phyloP scores from a whole-genome alignment of 768 basidiomycete species.

The Leccinum barrowsii region DNA sequence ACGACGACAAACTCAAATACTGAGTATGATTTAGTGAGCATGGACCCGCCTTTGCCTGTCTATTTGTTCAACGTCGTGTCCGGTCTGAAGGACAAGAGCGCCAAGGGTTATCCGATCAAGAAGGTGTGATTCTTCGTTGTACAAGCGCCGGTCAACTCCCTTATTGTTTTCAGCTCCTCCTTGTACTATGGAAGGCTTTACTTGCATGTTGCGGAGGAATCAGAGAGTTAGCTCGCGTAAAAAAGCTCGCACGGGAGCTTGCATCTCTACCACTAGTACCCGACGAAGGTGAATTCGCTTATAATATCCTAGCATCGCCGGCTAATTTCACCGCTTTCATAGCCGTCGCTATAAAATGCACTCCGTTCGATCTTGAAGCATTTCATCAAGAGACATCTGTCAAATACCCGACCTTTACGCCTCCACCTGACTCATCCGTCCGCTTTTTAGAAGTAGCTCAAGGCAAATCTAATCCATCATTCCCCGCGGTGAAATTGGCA shows the following conservation, averaged over 20 bases:
- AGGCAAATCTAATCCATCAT: slow-evolving; percentile 30
- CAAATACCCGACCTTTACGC: slow-evolving; percentile 93
- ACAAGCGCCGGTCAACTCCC: neutral
- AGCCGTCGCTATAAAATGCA: slow-evolving; percentile 78
- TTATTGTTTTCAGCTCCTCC: slow-evolving; percentile 59
- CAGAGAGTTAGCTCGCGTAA: slow-evolving; percentile 78
- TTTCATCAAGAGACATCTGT: slow-evolving; percentile 89
- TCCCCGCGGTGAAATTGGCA: slow-evolving; percentile 65
- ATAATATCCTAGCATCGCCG: neutral
- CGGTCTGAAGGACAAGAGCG: slow-evolving; percentile 85
- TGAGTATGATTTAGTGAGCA: slow-evolving; percentile 65
- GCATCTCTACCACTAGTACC: slow-evolving; percentile 62
- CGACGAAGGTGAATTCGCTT: slow-evolving; percentile 40
- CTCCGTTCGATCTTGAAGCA: slow-evolving; percentile 83
- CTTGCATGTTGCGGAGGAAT: slow-evolving; percentile 92
- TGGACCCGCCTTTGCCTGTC: slow-evolving; percentile 91
- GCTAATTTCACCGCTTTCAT: slow-evolving; percentile 11
- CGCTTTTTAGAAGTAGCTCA: slow-evolving; percentile 24
- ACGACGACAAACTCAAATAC: neutral
- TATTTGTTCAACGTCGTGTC: slow-evolving; percentile 91
- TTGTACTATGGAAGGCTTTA: slow-evolving; percentile 92
- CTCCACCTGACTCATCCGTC: slow-evolving; percentile 46
- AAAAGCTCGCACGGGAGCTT: slow-evolving; percentile 81
- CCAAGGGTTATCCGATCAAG: slow-evolving; percentile 95
- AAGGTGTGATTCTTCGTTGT: slow-evolving; percentile 52